Evolutionary conservation across 2,329 filamentous ascomycete species (phyloP), one percentile per base, ranked within the genome.

Genomic region (Zarea fungicola): DNA sequence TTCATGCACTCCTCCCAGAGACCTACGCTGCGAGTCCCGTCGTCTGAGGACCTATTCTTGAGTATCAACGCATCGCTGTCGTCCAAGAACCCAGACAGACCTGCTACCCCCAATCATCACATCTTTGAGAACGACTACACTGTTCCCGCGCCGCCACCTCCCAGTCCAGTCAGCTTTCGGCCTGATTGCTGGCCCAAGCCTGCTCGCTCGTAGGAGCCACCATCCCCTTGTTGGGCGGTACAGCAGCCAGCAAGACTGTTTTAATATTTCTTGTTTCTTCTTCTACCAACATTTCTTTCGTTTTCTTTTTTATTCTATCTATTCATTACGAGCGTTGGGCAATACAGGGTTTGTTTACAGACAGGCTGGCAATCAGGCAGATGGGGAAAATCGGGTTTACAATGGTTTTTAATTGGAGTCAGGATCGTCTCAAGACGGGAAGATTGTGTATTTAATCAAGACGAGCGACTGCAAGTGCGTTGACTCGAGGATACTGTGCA

Each of bases 81-180:
- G 36, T 69, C 70, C 50, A 70, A 71, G 56, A 62, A 67, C 52
- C 63, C 62, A 56, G 60, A 66, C 47, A 64, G 66, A n/a, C 65
- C 70, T 16, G 61, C 67, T 52, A 71, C 73, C 3, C 75, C 77
- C 1, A 67, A 73, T 53, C 76, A 72, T 55, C 67, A 69, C 55
- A 78, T 80, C 57, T 71, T 70, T 54, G 76, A 81, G 58, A 68
- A 77, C 51, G 80, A 84, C 64, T 84, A 83, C 67, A 72, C 74
- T 26, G 80, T 83, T 18, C 81, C 81, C n/a, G 80, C 81, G 13
- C 78, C 81, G 34, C 81, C 81, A 11, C 81, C 81, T 18, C 80
- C 81, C 11, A 82, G 77, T 56, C 81, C 81, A 7, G 77, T 84
- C 60, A 78, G 77, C 65, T 83, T 82, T 60, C 73, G 77, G 25